Base-by-base conservation (phyloP, 2,329 filamentous ascomycete genomes). In the Kalmusia sp. region DNA sequence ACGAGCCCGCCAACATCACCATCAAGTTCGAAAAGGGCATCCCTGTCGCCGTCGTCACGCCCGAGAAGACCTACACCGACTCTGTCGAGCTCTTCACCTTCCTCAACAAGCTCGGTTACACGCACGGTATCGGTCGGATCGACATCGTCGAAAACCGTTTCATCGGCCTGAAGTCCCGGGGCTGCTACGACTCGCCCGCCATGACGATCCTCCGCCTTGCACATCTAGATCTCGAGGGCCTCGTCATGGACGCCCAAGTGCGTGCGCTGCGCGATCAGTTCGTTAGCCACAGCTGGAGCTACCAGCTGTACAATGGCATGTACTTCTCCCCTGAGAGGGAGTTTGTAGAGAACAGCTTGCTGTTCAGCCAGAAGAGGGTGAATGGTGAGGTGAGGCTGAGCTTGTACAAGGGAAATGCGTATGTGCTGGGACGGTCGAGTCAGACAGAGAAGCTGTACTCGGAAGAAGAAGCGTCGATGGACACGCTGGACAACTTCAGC, bases 61-160 rank as follows among this genome's bases (percentile, higher is more conserved):
- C 77, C 52, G 72, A 76, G 37, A 84, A 89, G 79, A 81, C 79
- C 31, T 81, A 85, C 63, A 91, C 88, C 51, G 88, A 89, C 68
- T 80, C 86, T 4, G 82, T 91, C 51, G 87, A 89, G 69, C 80
- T 93, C 52, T 93, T 93, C 81, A 79, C 86, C 56, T 82, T 84
- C 51, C 81, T 86, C 64, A 93, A 93, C 78, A 79, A 84, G 54
- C 87, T 93, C 59, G 91, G 85, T 60, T 83, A 85, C 72, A 82
- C 80, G 60, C 80, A 92, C 78, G 91, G 91, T 72, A 84, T 93
- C 62, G 91, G 90, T 67, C 82, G 91, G 68, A 88, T 93, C 62
- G 90, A 93, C 75, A 93, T 93, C 70, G 90, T 93, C 56, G 89
- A 92, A 74, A 90, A 90, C 79, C 84, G 90, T 49, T 91, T 89